Conservation (phyloP, 1,284 basidiomycete genomes). For the Microbotryum violaceum region DNA sequence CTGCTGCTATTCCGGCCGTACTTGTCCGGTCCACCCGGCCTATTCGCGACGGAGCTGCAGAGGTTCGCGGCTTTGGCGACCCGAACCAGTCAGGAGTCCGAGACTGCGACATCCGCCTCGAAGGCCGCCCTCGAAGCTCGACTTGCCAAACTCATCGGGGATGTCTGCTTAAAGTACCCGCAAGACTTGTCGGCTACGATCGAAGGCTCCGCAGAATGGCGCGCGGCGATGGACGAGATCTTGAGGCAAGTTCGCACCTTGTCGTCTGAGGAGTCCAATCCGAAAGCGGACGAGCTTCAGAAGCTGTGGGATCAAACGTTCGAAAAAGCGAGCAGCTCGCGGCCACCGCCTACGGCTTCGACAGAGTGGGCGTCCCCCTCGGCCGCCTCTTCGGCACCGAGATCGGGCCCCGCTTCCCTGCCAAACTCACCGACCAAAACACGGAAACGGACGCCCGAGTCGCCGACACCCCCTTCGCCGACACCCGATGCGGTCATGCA, state of each 20-base stretch:
- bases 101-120: not conserved
- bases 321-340: not conserved
- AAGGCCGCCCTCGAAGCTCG: not conserved
- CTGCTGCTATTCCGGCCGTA: slow-evolving; percentile 55
- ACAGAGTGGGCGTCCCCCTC: slow-evolving; percentile 1
- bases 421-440: slow-evolving; percentile 5
- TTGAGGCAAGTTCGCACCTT: not conserved
- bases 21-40: slow-evolving; percentile 47
- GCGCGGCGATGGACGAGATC: not conserved
- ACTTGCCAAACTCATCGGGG: not conserved
- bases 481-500: not conserved
- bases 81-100: not conserved
- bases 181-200: not conserved
- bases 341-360: too few species aligned
- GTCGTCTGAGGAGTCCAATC: not conserved
- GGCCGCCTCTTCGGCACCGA: not conserved
- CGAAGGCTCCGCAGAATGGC: not conserved
- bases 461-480: not conserved
- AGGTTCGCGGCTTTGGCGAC: slow-evolving; percentile 43
- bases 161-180: not conserved
- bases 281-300: not conserved
- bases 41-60: slow-evolving; percentile 61
- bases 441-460: not conserved
- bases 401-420: not conserved
- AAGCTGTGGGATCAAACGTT: not conserved